Base-by-base conservation (phyloP, 306 rosid species). In the Prunus armeniaca region DNA sequence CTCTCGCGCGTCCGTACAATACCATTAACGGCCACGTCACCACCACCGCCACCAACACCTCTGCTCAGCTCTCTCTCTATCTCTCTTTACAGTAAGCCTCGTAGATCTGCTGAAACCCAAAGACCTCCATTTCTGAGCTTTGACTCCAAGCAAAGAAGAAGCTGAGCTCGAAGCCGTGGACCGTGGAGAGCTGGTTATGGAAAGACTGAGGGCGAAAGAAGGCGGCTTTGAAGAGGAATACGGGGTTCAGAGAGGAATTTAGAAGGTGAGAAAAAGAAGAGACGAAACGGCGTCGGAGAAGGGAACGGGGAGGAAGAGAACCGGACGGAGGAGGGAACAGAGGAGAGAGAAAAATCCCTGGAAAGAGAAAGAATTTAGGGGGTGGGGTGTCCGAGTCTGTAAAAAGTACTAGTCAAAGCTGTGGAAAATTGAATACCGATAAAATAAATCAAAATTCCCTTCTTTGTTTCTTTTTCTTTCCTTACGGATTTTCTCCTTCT, bases 11-110 rank as follows among this genome's bases (percentile, higher is more conserved):
- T 82, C 88, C 87, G 83, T 65, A 47, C 78, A 83, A 88, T 84
- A 89, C 90, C 97, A 89, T 91, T 88, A 90, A 95, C 88, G 82
- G 77, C 79, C 87, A 84, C 87, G 74, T 76, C 83, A 73, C 66
- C 63, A 52, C 67, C 78, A 73, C 70, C 49, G 25, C 64, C 67
- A 69, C 74, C 80, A 56, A 56, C 68, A 54, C 65, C 70, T 77
- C 80, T 60, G 27, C 79, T 61, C 18, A 30, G n/a, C 61, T 71
- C 79, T 75, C 72, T 65, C 63, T 74, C 43, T 30, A 27, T 71
- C 7, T 52, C 55, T 63, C 84, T 45, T 61, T 76, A 74, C 71
- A 58, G 47, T 22, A 6, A 58, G 73, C 79, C 75, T 62, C 81
- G 47, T n/a, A 87, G 97, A 89, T 89, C 97, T 76, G 65, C 82